phyloP scores from a whole-genome alignment of 2,329 filamentous ascomycete species.

The Dactylonectria estremocensis region DNA sequence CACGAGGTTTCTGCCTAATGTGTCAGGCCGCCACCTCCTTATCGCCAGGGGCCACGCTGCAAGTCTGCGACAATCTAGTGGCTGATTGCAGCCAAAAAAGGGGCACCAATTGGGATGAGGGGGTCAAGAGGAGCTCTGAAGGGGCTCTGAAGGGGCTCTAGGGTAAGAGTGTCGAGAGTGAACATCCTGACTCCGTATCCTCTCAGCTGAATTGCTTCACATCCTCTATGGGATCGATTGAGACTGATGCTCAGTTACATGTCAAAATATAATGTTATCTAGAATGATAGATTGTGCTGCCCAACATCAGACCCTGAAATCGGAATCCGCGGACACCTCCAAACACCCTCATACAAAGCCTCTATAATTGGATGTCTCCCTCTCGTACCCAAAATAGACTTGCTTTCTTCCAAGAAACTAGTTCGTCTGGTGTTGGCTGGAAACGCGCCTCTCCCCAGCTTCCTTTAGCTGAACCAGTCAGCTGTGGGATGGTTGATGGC shows the following conservation, averaged over 20 bases:
- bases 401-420: not conserved
- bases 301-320: not conserved
- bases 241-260: not conserved
- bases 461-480: slow-evolving; percentile 20
- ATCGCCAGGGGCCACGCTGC: slow-evolving; percentile 30
- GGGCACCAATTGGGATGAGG: not conserved
- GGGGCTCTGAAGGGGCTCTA: no score
- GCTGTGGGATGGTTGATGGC: not conserved
- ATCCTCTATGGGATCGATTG: not conserved
- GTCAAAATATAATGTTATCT: no score
- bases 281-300: no score
- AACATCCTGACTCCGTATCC: no score
- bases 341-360: not conserved
- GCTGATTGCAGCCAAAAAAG: slow-evolving; percentile 20
- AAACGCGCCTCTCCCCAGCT: slow-evolving; percentile 6
- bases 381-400: slow-evolving; percentile 21
- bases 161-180: no score
- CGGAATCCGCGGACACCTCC: not conserved
- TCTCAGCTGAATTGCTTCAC: no score
- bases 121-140: slow-evolving; percentile 19
- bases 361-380: slow-evolving; percentile 18
- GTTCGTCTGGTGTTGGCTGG: slow-evolving; percentile 15
- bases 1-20: slow-evolving; percentile 47
- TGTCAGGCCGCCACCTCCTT: slow-evolving; percentile 43
- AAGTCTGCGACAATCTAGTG: slow-evolving; percentile 5